Evolutionary conservation across 129 eudicot genomes (phyloP).

Genomic region (Artemisia tridentata): DNA sequence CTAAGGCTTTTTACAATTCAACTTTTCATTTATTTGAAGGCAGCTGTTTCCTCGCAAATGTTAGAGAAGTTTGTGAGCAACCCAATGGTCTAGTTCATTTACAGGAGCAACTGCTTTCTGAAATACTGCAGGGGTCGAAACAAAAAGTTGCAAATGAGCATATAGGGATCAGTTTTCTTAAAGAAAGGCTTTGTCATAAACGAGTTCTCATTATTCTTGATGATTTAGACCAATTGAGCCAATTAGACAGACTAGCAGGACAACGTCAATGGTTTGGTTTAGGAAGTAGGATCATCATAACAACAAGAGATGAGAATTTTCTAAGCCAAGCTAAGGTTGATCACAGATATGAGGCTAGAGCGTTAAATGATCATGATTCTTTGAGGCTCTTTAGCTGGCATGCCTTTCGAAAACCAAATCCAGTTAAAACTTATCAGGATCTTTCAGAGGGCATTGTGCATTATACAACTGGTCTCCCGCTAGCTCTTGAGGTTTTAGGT

Average conservation of each 20-base stretch:
- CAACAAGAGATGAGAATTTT: constrained; percentile 28
- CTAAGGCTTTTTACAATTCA: constrained; percentile 15
- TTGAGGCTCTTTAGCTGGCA: constrained; percentile 30
- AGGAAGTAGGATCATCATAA: constrained; percentile 28
- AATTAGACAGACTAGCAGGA: not conserved
- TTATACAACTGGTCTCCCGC: constrained; percentile 29
- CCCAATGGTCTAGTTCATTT: constrained; percentile 17
- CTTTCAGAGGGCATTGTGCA: constrained; percentile 16
- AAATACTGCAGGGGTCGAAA: not conserved
- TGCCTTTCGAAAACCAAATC: constrained; percentile 20
- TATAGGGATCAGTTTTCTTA: constrained; percentile 18
- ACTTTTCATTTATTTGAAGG: constrained; percentile 15
- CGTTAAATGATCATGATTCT: constrained; percentile 21
- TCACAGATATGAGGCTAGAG: constrained; percentile 19
- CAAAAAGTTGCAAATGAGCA: constrained; percentile 19
- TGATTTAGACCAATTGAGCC: constrained; percentile 21
- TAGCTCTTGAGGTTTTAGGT: constrained; percentile 42
- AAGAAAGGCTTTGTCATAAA: constrained; percentile 7
- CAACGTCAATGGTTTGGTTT: constrained; percentile 7
- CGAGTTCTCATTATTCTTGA: constrained; percentile 31
- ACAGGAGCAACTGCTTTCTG: constrained; percentile 27
- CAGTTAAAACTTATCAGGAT: not conserved
- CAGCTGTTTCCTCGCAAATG: constrained; percentile 26
- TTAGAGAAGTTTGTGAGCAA: constrained; percentile 14
- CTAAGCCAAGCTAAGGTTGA: constrained; percentile 19